These are phyloP conservation scores for Xylariomycetidae sp. DNA, from an alignment of 2,329 filamentous ascomycete genomes.

Conservation along the genomic window DNA sequence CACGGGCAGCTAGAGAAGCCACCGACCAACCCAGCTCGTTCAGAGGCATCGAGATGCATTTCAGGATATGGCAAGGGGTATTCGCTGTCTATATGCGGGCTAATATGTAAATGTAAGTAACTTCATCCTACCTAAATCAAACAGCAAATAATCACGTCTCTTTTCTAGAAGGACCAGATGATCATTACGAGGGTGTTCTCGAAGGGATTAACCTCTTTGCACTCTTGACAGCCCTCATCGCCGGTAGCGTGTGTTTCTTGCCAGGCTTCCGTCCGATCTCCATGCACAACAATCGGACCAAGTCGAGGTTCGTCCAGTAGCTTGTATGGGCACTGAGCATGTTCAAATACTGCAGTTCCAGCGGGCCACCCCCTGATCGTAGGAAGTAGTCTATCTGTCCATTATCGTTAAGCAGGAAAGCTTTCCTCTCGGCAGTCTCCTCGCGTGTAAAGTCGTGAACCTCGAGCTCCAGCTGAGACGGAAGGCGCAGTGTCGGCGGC, in stretches of 20 bases:
- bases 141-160: neutral
- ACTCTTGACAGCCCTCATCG: conserved; percentile 55
- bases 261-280: conserved; percentile 78
- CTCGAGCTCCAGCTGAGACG: conserved; percentile 78
- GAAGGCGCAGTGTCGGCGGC: conserved; percentile 44
- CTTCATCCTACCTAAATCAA: neutral
- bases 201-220: conserved; percentile 35
- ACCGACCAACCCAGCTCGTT: too few species aligned
- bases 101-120: neutral
- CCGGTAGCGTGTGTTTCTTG: conserved; percentile 51
- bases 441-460: conserved; percentile 92
- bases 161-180: too few species aligned
- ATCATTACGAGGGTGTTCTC: too few species aligned
- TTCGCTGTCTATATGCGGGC: conserved; percentile 3
- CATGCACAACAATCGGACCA: conserved; percentile 83
- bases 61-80: too few species aligned
- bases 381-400: conserved; percentile 92
- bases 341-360: conserved; percentile 94
- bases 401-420: conserved; percentile 87
- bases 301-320: conserved; percentile 86
- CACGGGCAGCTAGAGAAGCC: too few species aligned
- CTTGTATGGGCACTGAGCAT: conserved; percentile 95
- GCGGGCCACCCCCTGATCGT: conserved; percentile 73
- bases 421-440: conserved; percentile 85
- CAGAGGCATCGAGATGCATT: too few species aligned